A percentile compares a stretch with the other conserved stretches of the same genome.
Evolutionary conservation across 345 rosid species (phyloP).

Genomic region (Salix udensis): DNA sequence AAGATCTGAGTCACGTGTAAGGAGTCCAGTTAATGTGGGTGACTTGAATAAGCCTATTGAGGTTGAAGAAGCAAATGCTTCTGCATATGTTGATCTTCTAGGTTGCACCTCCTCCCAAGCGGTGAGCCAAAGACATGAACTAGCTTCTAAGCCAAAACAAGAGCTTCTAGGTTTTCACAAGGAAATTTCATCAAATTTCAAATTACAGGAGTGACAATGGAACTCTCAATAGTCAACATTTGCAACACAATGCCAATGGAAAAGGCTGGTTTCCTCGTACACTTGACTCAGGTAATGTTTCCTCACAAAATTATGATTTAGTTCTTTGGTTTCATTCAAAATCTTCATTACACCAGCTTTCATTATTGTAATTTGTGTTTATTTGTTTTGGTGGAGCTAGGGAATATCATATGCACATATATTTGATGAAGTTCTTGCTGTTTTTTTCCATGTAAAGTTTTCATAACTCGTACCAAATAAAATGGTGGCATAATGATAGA

Average conservation of each 20-base stretch:
- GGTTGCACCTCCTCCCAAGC: conserved; percentile 25
- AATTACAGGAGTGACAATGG: conserved; percentile 31
- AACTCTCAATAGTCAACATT: conserved; percentile 12
- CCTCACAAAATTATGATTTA: conserved; percentile 10
- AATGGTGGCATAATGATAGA: background rate
- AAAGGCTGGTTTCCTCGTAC: conserved; percentile 40
- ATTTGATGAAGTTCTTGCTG: background rate
- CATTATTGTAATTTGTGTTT: background rate
- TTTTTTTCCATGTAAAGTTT: background rate
- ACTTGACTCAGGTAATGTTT: conserved; percentile 52
- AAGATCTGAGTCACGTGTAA: conserved; percentile 39
- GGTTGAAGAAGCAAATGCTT: conserved; percentile 42
- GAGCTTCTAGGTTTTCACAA: conserved; percentile 38
- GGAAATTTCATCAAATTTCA: conserved; percentile 33
- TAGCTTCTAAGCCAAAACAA: conserved; percentile 28
- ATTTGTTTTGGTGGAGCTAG: conserved; percentile 4
- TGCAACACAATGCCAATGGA: conserved; percentile 29
- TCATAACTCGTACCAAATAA: background rate
- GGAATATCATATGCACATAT: conserved; percentile 2
- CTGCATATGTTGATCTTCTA: conserved; percentile 33
- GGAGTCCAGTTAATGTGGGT: conserved; percentile 42
- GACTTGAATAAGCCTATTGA: conserved; percentile 82
- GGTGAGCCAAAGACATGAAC: conserved; percentile 36
- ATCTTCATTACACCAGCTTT: background rate
- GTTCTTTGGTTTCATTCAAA: conserved; percentile 6